Conservation (phyloP, 2,329 filamentous ascomycete genomes). For the Coleophoma crateriformis region DNA sequence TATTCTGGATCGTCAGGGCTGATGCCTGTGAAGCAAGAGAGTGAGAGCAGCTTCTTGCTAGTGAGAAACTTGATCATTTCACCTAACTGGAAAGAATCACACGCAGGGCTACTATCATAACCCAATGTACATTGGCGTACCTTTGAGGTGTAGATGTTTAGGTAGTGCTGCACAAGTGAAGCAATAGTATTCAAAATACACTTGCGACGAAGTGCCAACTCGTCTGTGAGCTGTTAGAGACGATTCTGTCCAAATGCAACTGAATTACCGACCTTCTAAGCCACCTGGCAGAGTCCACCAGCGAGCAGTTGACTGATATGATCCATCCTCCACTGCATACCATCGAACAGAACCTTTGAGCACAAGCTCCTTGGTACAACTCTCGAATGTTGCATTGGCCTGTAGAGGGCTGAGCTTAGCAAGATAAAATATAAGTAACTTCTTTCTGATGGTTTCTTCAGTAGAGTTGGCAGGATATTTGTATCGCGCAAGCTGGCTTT, state of each 20-base stretch:
- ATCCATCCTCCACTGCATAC: slow-evolving; percentile 19
- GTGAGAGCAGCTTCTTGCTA: slow-evolving; percentile 52
- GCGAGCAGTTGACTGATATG: slow-evolving; percentile 37
- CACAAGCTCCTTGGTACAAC: slow-evolving; percentile 52
- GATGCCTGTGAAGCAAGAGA: slow-evolving; percentile 49
- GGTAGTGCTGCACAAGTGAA: slow-evolving; percentile 63
- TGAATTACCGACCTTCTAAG: slow-evolving; percentile 49
- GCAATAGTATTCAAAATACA: slow-evolving; percentile 64
- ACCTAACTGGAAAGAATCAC: slow-evolving; percentile 73
- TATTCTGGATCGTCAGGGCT: slow-evolving; percentile 32
- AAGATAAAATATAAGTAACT: slow-evolving; percentile 60
- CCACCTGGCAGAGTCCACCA: slow-evolving; percentile 72
- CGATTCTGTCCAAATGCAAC: neutral
- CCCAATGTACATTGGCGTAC: slow-evolving; percentile 65
- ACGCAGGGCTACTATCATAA: slow-evolving; percentile 66
- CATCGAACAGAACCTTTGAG: slow-evolving; percentile 52
- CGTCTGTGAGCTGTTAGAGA: slow-evolving; percentile 37
- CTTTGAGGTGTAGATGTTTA: slow-evolving; percentile 63
- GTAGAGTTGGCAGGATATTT: slow-evolving; percentile 48
- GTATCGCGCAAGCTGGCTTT: slow-evolving; percentile 36
- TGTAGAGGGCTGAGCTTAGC: slow-evolving; percentile 58
- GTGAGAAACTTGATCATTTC: slow-evolving; percentile 70
- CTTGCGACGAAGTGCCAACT: slow-evolving; percentile 60
- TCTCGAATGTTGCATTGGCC: slow-evolving; percentile 43
- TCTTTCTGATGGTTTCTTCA: slow-evolving; percentile 65